A percentile compares a stretch with the other conserved stretches of the same genome.
Evolutionary conservation across 2,329 filamentous ascomycete species (phyloP).

Genomic region (Colletotrichum orchidophilum): DNA sequence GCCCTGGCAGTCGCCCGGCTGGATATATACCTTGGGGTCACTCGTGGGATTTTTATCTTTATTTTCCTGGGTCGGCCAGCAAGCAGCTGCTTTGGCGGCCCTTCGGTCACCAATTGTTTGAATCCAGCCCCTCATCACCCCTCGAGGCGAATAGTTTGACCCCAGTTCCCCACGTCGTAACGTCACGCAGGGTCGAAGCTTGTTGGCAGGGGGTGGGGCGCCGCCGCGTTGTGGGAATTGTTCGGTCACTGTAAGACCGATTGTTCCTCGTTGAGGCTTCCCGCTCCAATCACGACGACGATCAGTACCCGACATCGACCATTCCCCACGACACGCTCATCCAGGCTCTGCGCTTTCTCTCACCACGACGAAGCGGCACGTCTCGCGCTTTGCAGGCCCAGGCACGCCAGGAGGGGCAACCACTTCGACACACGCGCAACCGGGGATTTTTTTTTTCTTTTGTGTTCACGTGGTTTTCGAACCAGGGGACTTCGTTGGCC

Average conservation of each 20-base stretch:
- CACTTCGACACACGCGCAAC: slow-evolving; percentile 6
- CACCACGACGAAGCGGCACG: slow-evolving; percentile 5
- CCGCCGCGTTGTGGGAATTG: slow-evolving; percentile 30
- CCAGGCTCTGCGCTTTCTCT: not conserved
- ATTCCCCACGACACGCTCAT: slow-evolving; percentile 17
- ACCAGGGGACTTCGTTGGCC: not conserved
- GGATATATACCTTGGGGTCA: slow-evolving; percentile 24
- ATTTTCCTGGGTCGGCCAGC: not conserved
- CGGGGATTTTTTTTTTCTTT: slow-evolving; percentile 12
- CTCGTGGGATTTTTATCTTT: not conserved
- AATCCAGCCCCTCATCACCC: slow-evolving; percentile 24
- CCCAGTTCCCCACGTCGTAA: slow-evolving; percentile 34
- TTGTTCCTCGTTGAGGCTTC: slow-evolving; percentile 26
- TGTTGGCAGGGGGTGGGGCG: slow-evolving; percentile 31
- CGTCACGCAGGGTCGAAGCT: slow-evolving; percentile 36
- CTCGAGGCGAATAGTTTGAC: slow-evolving; percentile 24
- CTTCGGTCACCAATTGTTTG: slow-evolving; percentile 10
- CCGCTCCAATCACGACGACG: slow-evolving; percentile 32
- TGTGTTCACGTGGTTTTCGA: slow-evolving; percentile 24
- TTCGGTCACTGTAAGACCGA: slow-evolving; percentile 37
- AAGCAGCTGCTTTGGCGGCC: slow-evolving; percentile 4
- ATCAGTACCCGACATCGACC: slow-evolving; percentile 26
- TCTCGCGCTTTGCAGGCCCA: slow-evolving; percentile 19
- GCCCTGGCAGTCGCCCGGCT: not conserved
- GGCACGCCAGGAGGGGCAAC: slow-evolving; percentile 24